Percentiles rank a stretch among this genome's conserved stretches.
These are phyloP conservation scores for Phytophthora lateralis DNA, from an alignment of 352 stramenopile genomes.

Conservation along the genomic window DNA sequence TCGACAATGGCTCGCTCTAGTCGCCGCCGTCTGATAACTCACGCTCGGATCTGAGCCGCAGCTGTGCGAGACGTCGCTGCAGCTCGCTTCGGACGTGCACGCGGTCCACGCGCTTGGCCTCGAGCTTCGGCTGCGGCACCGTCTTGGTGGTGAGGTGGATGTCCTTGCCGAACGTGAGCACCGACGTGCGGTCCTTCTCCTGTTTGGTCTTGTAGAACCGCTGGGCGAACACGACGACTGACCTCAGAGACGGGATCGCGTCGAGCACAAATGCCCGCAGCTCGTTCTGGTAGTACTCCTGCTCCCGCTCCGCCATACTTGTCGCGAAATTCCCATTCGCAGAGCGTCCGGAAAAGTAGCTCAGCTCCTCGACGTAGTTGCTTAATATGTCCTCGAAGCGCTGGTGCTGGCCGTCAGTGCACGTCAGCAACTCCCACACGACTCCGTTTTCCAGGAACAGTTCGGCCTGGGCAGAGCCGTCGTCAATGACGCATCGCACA, in stretches of 20 bases:
- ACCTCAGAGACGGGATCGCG: constrained; percentile 26
- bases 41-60: constrained; percentile 4
- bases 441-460: constrained; percentile 72
- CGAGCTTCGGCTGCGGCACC: constrained; percentile 53
- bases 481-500: constrained; percentile 71
- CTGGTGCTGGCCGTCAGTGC: constrained; percentile 40
- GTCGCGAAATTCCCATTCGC: constrained; percentile 36
- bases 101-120: constrained; percentile 63
- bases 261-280: constrained; percentile 51
- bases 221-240: constrained; percentile 59
- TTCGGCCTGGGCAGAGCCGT: constrained; percentile 78
- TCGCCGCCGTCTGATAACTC: background rate
- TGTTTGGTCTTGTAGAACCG: constrained; percentile 60
- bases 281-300: constrained; percentile 73
- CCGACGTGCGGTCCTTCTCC: constrained; percentile 38
- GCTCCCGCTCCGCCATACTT: constrained; percentile 33
- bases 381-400: constrained; percentile 57
- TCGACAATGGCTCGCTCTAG: background rate
- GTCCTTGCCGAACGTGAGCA: constrained; percentile 72
- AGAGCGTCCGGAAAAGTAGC: constrained; percentile 56
- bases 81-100: constrained; percentile 58
- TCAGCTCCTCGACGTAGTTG: constrained; percentile 52
- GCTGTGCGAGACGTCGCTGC: constrained; percentile 28
- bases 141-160: constrained; percentile 66
- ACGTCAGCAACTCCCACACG: constrained; percentile 73